Evolutionary conservation across 148 eudicot genomes (phyloP).

Genomic region (Chenopodium quinoa): DNA sequence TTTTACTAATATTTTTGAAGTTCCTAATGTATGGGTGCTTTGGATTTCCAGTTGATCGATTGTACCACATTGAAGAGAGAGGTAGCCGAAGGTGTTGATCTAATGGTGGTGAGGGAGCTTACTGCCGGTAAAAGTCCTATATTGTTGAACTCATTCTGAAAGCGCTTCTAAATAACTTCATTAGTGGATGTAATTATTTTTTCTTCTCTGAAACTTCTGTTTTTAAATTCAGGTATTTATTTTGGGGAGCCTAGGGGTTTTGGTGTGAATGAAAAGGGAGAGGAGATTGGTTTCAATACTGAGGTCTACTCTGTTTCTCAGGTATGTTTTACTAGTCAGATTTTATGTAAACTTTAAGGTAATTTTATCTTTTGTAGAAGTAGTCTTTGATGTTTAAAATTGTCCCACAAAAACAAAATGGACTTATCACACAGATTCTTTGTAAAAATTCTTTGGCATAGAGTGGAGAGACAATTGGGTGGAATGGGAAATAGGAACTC

Average conservation of each 20-base stretch:
- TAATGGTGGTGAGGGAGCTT: constrained; percentile 96
- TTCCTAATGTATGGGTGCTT: constrained; percentile 1
- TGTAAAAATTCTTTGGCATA: neutral
- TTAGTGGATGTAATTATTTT: neutral
- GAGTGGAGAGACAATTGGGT: neutral
- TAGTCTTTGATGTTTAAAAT: neutral
- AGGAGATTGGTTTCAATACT: constrained; percentile 87
- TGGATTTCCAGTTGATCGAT: constrained; percentile 64
- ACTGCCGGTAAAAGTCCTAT: constrained; percentile 63
- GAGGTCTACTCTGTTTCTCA: constrained; percentile 82
- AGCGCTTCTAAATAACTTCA: neutral
- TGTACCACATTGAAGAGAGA: constrained; percentile 90
- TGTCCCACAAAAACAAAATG: neutral
- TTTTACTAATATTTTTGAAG: neutral
- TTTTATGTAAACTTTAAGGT: neutral
- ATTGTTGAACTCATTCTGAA: neutral
- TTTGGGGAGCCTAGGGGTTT: constrained; percentile 98
- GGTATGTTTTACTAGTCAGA: constrained; percentile 42
- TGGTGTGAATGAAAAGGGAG: constrained; percentile 70
- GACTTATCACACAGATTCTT: neutral
- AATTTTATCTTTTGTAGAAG: neutral
- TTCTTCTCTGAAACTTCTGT: constrained; percentile 8
- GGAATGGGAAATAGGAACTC: neutral
- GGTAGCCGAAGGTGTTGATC: constrained; percentile 96
- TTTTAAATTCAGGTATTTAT: constrained; percentile 62